Conservation (phyloP, 192 early-diverging fungal species). For the Chytriomyces hyalinus region DNA sequence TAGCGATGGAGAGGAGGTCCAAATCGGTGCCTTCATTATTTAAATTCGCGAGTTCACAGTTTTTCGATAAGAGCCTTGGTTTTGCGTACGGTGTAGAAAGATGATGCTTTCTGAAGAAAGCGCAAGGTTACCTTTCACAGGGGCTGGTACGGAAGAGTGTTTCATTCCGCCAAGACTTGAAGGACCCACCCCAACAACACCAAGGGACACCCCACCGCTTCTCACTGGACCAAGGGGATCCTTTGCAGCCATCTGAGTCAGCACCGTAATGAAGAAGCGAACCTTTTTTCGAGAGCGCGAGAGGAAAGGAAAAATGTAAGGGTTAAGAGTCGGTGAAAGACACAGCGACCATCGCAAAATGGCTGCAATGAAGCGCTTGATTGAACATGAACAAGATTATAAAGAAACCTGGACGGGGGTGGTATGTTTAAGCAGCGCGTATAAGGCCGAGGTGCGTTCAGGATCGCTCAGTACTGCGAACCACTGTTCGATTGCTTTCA, state of each 20-base stretch:
- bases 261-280: slow-evolving; percentile 90
- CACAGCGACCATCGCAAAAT: too few relatives aligned
- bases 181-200: not conserved
- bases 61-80: not conserved
- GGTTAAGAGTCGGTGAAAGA: too few relatives aligned
- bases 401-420: too few relatives aligned
- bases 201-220: not conserved
- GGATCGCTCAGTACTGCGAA: slow-evolving; percentile 86
- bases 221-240: slow-evolving; percentile 58
- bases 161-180: not conserved
- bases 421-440: slow-evolving; percentile 76
- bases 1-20: slow-evolving; percentile 30
- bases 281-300: slow-evolving; percentile 59
- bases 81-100: too few relatives aligned
- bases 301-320: not conserved
- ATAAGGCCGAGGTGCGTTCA: slow-evolving; percentile 91
- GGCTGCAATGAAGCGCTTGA: too few relatives aligned
- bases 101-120: too few relatives aligned
- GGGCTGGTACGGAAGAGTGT: slow-evolving; percentile 12
- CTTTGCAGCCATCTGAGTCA: slow-evolving; percentile 89
- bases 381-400: too few relatives aligned
- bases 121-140: slow-evolving; percentile 7
- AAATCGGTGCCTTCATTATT: slow-evolving; percentile 11
- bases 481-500: slow-evolving; percentile 94
- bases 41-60: not conserved